Evolutionary conservation across 1,139 yeast genomes (phyloP).

Genomic region (Arxiozyma heterogenica): DNA sequence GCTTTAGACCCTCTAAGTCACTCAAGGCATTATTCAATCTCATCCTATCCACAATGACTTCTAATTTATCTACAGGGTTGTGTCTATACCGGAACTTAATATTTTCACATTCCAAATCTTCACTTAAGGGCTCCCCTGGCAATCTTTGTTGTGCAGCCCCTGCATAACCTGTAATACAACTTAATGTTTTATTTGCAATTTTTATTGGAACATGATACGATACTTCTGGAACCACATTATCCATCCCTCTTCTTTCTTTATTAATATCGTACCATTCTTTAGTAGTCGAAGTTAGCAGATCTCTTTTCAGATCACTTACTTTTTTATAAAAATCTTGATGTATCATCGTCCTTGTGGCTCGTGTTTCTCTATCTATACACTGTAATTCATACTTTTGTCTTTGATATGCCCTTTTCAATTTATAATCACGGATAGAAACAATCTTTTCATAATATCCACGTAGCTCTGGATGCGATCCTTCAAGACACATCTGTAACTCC

Average conservation of each 20-base stretch:
- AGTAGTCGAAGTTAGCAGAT: conserved; percentile 65
- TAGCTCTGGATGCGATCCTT: conserved; percentile 86
- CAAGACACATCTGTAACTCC: conserved; percentile 77
- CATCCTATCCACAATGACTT: conserved; percentile 33
- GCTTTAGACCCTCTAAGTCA: conserved; percentile 44
- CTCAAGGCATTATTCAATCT: conserved; percentile 45
- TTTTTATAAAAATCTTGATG: conserved; percentile 78
- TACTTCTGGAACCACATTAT: conserved; percentile 50
- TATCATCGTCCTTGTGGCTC: conserved; percentile 67
- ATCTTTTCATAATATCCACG: conserved; percentile 58
- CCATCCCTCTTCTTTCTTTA: conserved; percentile 80
- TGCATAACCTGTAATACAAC: conserved; percentile 33
- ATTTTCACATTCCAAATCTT: conserved; percentile 29
- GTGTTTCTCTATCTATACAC: conserved; percentile 72
- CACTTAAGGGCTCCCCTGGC: conserved; percentile 27
- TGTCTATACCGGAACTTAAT: conserved; percentile 29
- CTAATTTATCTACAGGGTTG: conserved; percentile 32
- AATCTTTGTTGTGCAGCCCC: conserved; percentile 28
- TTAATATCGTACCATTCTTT: conserved; percentile 88
- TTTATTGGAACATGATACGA: conserved; percentile 31
- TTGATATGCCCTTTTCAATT: conserved; percentile 56
- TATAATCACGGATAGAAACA: conserved; percentile 60
- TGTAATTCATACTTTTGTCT: conserved; percentile 63
- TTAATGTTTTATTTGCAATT: conserved; percentile 26
- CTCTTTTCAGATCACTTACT: conserved; percentile 57